Percentiles rank a stretch among this genome's conserved stretches.
phyloP scores from a whole-genome alignment of 202 grass and related monocot species.

The Alloteropsis angusta region DNA sequence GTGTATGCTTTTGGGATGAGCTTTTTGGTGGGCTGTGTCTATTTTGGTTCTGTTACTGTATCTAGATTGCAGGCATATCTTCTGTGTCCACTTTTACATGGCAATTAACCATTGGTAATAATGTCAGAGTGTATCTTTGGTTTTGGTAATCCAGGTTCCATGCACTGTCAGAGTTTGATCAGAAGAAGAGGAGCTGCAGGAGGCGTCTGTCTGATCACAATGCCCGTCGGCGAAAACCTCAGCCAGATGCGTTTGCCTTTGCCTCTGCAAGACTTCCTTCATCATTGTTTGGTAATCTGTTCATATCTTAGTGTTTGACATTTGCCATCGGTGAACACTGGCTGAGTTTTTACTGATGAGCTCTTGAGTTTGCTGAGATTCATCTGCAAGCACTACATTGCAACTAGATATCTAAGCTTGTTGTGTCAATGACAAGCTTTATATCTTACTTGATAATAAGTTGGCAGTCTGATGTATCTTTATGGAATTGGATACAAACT shows the following conservation, averaged over 20 bases:
- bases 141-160: slow-evolving; percentile 65
- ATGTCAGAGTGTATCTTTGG: not conserved
- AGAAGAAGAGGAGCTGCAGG: slow-evolving; percentile 94
- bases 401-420: not conserved
- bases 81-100: not conserved
- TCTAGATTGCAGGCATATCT: slow-evolving; percentile 2
- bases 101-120: not conserved
- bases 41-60: slow-evolving; percentile 25
- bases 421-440: not conserved
- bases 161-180: slow-evolving; percentile 77
- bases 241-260: slow-evolving; percentile 58
- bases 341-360: not conserved
- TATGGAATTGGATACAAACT: not conserved
- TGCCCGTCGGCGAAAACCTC: slow-evolving; percentile 76
- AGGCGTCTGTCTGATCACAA: slow-evolving; percentile 90
- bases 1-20: slow-evolving; percentile 6
- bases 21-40: slow-evolving; percentile 2
- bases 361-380: not conserved
- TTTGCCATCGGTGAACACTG: not conserved
- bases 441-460: not conserved
- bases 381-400: not conserved
- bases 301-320: not conserved
- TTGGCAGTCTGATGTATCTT: not conserved
- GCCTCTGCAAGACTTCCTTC: slow-evolving; percentile 44
- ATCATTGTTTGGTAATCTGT: slow-evolving; percentile 59